phyloP scores from a whole-genome alignment of 169 alveolate species.

The Babesia bovis region DNA sequence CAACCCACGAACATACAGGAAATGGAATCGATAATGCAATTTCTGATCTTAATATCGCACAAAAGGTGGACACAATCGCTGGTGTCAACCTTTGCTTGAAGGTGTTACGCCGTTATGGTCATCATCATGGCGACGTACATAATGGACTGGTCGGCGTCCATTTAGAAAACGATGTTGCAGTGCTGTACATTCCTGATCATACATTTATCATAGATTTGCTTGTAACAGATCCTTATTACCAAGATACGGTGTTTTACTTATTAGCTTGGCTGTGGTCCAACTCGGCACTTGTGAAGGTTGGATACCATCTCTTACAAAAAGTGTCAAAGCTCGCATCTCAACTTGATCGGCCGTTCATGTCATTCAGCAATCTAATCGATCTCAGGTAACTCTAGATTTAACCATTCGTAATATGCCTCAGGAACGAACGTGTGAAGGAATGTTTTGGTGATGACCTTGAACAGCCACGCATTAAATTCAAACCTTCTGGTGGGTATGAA shows the following conservation, averaged over 20 bases:
- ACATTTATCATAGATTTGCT: constrained; percentile 29
- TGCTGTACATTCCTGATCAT: neutral
- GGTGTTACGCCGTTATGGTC: constrained; percentile 8
- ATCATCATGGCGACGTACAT: neutral
- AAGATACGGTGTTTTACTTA: constrained; percentile 30
- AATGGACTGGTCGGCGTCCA: constrained; percentile 35
- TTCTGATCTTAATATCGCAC: neutral
- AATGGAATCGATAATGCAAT: neutral
- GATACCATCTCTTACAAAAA: constrained; percentile 49
- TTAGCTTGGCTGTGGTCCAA: constrained; percentile 49
- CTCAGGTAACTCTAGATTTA: constrained; percentile 5
- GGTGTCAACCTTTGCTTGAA: constrained; percentile 1
- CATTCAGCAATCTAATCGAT: constrained; percentile 42
- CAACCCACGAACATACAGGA: neutral
- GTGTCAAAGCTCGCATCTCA: constrained; percentile 44
- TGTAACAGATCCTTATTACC: constrained; percentile 40
- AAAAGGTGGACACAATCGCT: constrained; percentile 19
- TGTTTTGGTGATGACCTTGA: neutral
- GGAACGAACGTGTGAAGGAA: constrained; percentile 4
- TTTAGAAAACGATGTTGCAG: constrained; percentile 41
- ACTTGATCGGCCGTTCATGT: constrained; percentile 45
- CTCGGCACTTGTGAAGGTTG: constrained; percentile 41
- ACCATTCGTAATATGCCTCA: neutral
- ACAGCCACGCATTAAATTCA: neutral
- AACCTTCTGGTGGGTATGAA: neutral